phyloP scores from a whole-genome alignment of 2,329 filamentous ascomycete species.

The Dichotomopilus funicola region DNA sequence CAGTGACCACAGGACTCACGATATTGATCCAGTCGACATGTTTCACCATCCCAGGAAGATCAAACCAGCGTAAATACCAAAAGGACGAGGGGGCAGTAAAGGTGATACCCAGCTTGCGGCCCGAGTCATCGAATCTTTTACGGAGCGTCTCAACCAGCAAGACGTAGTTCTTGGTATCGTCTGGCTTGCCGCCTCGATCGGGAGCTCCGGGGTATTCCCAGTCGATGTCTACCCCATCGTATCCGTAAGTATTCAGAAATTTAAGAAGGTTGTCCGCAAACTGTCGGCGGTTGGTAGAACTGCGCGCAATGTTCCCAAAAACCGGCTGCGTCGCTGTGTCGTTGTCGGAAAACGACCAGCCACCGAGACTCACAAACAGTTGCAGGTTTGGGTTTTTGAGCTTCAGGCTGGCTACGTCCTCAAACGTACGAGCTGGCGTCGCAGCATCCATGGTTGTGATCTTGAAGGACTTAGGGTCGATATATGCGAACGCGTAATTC shows the following conservation, averaged over 20 bases:
- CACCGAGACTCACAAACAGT: not conserved
- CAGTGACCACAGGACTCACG: not conserved
- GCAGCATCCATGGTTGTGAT: not conserved
- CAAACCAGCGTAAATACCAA: not conserved
- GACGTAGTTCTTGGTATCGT: not conserved
- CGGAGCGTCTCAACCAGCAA: not conserved
- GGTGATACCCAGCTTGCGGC: not conserved
- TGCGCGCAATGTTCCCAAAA: not conserved
- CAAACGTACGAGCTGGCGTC: not conserved
- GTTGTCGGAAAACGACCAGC: not conserved
- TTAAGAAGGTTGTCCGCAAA: not conserved
- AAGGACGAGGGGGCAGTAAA: not conserved
- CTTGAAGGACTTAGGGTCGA: not conserved
- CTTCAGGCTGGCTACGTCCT: not conserved
- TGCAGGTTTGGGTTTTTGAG: not conserved
- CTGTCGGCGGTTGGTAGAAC: not conserved
- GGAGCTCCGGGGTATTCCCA: not conserved
- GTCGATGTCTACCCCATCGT: not conserved
- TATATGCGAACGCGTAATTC: not conserved
- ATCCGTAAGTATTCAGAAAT: not conserved
- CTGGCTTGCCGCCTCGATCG: not conserved
- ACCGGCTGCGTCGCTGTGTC: not conserved
- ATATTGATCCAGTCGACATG: not conserved
- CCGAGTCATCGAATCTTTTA: not conserved
- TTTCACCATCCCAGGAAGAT: not conserved